Conservation (phyloP, 2,329 filamentous ascomycete genomes). For the Eutypa lata region DNA sequence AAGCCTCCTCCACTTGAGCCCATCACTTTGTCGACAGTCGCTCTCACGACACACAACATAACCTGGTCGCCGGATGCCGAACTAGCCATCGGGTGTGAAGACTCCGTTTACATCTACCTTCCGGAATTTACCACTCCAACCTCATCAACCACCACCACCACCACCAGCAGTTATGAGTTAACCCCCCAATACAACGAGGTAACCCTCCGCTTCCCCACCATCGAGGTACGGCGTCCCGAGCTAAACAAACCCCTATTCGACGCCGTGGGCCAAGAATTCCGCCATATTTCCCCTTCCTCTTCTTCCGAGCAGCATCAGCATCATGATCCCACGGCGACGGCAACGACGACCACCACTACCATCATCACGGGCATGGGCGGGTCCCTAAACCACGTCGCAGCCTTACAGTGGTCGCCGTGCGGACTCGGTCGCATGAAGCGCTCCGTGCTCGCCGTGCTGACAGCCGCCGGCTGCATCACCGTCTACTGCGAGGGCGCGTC, state of each 20-base stretch:
- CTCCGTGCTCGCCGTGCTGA: conserved; percentile 49
- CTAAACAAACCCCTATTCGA: conserved; percentile 29
- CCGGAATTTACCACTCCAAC: conserved; percentile 38
- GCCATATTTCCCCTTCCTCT: no score
- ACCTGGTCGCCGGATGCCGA: conserved; percentile 58
- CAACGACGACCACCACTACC: no score
- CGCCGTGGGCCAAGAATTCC: conserved; percentile 19
- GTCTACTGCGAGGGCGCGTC: conserved; percentile 48
- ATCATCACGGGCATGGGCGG: conserved; percentile 45
- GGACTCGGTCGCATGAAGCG: conserved; percentile 53
- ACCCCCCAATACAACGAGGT: conserved; percentile 29
- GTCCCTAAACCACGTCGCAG: conserved; percentile 53
- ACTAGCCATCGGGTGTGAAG: conserved; percentile 54
- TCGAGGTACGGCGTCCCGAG: conserved; percentile 21
- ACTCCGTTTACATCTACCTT: conserved; percentile 50
- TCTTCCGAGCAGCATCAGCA: conserved; percentile 20
- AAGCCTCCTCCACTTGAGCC: conserved; percentile 47
- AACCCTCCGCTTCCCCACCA: conserved; percentile 26
- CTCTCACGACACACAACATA: conserved; percentile 41
- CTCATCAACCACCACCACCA: neutral
- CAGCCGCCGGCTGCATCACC: conserved; percentile 47
- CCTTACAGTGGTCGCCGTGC: conserved; percentile 56
- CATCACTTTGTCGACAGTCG: conserved; percentile 40
- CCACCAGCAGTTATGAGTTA: conserved; percentile 11
- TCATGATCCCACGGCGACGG: no score